Conservation (phyloP, 139 green algal species). For the Micractinium sp. region DNA sequence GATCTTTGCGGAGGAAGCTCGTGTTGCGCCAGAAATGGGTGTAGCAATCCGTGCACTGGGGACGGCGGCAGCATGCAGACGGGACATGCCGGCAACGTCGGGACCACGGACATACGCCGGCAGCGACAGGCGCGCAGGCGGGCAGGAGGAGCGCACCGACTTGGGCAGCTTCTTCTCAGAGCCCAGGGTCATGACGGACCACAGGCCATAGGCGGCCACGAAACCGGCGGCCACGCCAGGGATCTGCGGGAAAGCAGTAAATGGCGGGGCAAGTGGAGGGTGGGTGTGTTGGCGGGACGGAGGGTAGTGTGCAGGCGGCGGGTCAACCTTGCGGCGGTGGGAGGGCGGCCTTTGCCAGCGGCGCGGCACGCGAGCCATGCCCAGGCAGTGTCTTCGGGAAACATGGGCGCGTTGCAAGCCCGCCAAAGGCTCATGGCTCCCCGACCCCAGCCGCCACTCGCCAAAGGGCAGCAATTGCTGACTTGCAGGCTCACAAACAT, state of each 20-base stretch:
- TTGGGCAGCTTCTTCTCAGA: background rate
- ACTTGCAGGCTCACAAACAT: background rate
- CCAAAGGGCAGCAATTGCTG: background rate
- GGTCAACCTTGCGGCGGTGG: background rate
- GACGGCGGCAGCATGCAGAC: background rate
- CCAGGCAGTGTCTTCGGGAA: background rate
- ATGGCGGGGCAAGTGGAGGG: too few species aligned
- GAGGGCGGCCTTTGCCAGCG: background rate
- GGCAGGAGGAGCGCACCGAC: background rate
- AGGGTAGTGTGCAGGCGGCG: background rate
- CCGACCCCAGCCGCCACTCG: background rate
- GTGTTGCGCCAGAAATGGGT: background rate
- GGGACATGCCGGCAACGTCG: background rate
- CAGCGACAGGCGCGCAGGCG: too few species aligned
- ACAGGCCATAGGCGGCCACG: slow-evolving; percentile 1
- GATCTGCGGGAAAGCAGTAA: background rate
- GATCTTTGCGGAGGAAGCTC: too few species aligned
- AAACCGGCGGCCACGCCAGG: background rate
- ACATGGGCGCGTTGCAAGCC: background rate
- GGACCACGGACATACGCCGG: background rate
- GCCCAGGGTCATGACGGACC: background rate
- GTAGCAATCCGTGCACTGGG: background rate
- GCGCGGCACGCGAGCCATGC: background rate
- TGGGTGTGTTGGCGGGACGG: background rate
- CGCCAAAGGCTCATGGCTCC: background rate